These are phyloP conservation scores for Closterium sp. DNA, from an alignment of 139 green algal species.

Conservation along the genomic window DNA sequence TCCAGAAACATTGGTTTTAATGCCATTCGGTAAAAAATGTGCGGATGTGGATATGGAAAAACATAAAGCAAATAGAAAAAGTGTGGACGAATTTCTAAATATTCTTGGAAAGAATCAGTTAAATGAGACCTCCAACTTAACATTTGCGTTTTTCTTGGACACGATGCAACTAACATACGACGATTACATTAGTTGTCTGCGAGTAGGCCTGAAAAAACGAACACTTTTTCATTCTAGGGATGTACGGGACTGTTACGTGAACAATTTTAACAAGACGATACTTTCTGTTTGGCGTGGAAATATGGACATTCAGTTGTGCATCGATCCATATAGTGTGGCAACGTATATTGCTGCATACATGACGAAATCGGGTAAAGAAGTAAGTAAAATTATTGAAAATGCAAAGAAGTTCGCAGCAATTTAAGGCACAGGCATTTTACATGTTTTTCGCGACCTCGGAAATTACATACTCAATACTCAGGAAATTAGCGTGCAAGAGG, in stretches of 20 bases:
- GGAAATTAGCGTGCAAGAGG: too few species aligned
- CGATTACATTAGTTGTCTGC: not conserved
- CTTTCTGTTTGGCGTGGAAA: too few species aligned
- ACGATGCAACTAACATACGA: not conserved
- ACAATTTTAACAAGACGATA: constrained; percentile 4
- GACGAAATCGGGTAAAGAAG: not conserved
- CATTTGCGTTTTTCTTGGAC: constrained; percentile 4
- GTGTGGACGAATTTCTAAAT: not conserved
- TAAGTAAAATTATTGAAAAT: too few species aligned
- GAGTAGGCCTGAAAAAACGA: not conserved
- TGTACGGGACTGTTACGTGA: not conserved
- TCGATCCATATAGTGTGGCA: constrained; percentile 11
- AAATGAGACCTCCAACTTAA: not conserved
- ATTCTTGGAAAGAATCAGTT: not conserved
- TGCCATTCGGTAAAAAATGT: not conserved
- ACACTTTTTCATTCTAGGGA: not conserved
- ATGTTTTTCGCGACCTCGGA: too few species aligned
- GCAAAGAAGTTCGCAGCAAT: too few species aligned
- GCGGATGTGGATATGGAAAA: not conserved
- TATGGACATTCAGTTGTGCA: constrained; percentile 25
- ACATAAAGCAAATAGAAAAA: constrained; percentile 1
- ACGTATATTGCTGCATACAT: constrained; percentile 12
- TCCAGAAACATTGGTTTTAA: too few species aligned
- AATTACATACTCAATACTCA: too few species aligned
- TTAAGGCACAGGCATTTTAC: too few species aligned